These are phyloP conservation scores for Nepenthes gracilis DNA, from an alignment of 148 eudicot genomes.

Conservation along the genomic window DNA sequence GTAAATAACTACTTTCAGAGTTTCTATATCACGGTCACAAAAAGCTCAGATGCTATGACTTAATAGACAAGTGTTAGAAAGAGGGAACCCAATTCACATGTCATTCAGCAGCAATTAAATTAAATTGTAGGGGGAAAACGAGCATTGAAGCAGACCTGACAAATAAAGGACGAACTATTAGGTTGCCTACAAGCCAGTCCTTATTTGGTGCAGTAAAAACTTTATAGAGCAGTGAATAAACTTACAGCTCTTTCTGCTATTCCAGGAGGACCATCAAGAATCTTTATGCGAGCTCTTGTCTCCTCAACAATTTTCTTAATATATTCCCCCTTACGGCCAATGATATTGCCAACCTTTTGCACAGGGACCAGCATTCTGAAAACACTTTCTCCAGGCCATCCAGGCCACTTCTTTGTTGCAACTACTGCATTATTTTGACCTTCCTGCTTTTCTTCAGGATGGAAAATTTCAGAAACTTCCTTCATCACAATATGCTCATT, in stretches of 20 bases:
- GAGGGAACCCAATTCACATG: too few relatives aligned
- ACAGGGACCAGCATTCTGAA: constrained; percentile 84
- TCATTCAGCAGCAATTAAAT: too few relatives aligned
- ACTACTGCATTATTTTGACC: constrained; percentile 18
- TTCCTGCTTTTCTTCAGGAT: constrained; percentile 27
- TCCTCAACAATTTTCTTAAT: constrained; percentile 94
- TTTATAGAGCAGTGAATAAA: constrained; percentile 1
- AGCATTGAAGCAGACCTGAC: too few relatives aligned
- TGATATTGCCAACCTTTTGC: constrained; percentile 82
- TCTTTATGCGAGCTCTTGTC: constrained; percentile 83
- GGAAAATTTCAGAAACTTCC: constrained; percentile 19
- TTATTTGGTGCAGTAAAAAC: neutral
- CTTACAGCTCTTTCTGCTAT: constrained; percentile 90
- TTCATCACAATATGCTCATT: constrained; percentile 19
- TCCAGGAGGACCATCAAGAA: constrained; percentile 96
- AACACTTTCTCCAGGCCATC: constrained; percentile 98
- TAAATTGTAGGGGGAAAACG: too few relatives aligned
- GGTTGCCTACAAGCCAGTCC: too few relatives aligned
- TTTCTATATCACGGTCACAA: too few relatives aligned
- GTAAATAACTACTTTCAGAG: too few relatives aligned
- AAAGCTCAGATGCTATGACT: too few relatives aligned
- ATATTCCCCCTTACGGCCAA: constrained; percentile 95
- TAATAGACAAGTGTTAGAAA: too few relatives aligned
- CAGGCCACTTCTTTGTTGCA: constrained; percentile 78
- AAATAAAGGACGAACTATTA: too few relatives aligned